phyloP scores from a whole-genome alignment of 495 filamentous ascomycete species.

The Lasiosphaeria hispida region DNA sequence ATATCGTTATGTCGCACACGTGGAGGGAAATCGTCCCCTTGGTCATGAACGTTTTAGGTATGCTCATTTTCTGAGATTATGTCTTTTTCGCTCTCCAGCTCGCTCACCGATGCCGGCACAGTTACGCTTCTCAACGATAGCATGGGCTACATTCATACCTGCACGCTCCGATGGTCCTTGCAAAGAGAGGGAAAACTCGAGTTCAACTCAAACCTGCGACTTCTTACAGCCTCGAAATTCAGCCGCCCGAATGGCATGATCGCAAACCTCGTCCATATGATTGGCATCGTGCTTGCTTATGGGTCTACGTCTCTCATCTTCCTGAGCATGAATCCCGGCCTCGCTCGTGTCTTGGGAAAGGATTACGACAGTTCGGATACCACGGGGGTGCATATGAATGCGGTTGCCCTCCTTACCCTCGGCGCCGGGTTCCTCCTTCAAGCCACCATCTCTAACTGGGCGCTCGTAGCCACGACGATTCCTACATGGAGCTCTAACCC shows the following conservation, averaged over 20 bases:
- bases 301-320: constrained; percentile 40
- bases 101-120: neutral
- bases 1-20: constrained; percentile 21
- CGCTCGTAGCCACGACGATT: constrained; percentile 27
- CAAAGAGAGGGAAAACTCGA: constrained; percentile 40
- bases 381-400: constrained; percentile 28
- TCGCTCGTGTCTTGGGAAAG: constrained; percentile 20
- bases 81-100: neutral
- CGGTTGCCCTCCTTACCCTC: constrained; percentile 35
- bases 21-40: constrained; percentile 27
- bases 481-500: constrained; percentile 40
- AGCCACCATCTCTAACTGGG: constrained; percentile 37
- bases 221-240: constrained; percentile 31
- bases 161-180: constrained; percentile 43
- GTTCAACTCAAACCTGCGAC: constrained; percentile 45
- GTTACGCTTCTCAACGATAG: constrained; percentile 38
- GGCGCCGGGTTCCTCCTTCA: constrained; percentile 35
- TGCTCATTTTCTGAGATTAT: neutral
- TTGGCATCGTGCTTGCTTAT: constrained; percentile 35
- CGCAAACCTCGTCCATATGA: constrained; percentile 30
- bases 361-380: constrained; percentile 12
- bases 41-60: constrained; percentile 30
- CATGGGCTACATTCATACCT: constrained; percentile 41
- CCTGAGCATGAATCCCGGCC: constrained; percentile 29
- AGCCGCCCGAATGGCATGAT: constrained; percentile 28